Evolutionary conservation across 1,139 yeast species (phyloP).

Genomic region (Suhomyces anneliseae): DNA sequence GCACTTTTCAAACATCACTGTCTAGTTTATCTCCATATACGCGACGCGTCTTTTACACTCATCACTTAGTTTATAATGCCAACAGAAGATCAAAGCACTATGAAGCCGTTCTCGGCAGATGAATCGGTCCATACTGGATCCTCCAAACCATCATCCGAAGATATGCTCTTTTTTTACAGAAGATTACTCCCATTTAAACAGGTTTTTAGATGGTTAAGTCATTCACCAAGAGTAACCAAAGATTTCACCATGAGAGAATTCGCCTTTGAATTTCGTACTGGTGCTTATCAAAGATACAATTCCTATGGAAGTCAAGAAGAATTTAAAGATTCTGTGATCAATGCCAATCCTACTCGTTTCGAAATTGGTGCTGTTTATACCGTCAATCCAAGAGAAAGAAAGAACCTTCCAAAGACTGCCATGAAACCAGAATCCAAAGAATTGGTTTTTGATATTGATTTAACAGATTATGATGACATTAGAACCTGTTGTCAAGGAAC

Average conservation of each 20-base stretch:
- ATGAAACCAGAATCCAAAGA: slow-evolving; percentile 85
- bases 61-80: slow-evolving; percentile 1
- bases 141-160: slow-evolving; percentile 53
- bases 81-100: slow-evolving; percentile 1
- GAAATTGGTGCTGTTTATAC: slow-evolving; percentile 94
- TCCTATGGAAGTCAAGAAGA: slow-evolving; percentile 69
- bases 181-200: slow-evolving; percentile 69
- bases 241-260: slow-evolving; percentile 89
- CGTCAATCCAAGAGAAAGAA: slow-evolving; percentile 82
- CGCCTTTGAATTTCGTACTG: slow-evolving; percentile 84
- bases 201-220: slow-evolving; percentile 86
- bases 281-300: slow-evolving; percentile 87
- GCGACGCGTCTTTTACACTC: slow-evolving; percentile 5
- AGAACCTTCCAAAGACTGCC: slow-evolving; percentile 72
- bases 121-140: neutral
- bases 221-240: slow-evolving; percentile 65
- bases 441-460: slow-evolving; percentile 93
- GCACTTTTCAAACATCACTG: neutral
- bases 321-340: slow-evolving; percentile 71
- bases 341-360: slow-evolving; percentile 83
- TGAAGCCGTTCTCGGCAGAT: slow-evolving; percentile 3
- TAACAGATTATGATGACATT: slow-evolving; percentile 92
- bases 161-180: slow-evolving; percentile 75
- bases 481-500: slow-evolving; percentile 94
- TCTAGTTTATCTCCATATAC: neutral